phyloP scores from a whole-genome alignment of 2,329 filamentous ascomycete genomes.

The Talaromyces sp. region DNA sequence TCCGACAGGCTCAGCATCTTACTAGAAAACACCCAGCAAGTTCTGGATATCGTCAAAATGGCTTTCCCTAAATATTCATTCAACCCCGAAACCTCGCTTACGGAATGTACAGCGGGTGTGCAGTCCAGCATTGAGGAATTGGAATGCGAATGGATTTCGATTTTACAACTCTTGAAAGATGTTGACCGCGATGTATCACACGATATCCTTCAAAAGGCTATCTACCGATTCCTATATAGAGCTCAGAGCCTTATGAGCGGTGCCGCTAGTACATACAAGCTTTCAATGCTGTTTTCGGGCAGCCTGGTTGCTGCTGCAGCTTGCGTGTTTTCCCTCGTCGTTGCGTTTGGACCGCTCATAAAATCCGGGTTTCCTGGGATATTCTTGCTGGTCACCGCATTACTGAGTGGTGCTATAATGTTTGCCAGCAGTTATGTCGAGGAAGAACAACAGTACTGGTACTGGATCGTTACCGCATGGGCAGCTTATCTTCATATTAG shows the following conservation, averaged over 20 bases:
- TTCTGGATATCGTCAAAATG: conserved; percentile 69
- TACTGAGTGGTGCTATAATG: conserved; percentile 80
- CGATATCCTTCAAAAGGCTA: conserved; percentile 17
- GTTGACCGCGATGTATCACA: conserved; percentile 7
- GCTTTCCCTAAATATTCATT: conserved; percentile 59
- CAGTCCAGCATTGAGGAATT: conserved; percentile 49
- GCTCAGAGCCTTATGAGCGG: conserved; percentile 79
- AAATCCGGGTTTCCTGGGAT: conserved; percentile 21
- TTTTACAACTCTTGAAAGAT: conserved; percentile 17
- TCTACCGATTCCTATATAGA: conserved; percentile 56
- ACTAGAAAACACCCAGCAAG: conserved; percentile 72
- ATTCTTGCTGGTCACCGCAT: conserved; percentile 47
- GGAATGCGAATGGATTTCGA: conserved; percentile 62
- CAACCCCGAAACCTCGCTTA: conserved; percentile 18
- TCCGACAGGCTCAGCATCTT: conserved; percentile 62
- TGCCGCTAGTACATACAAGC: conserved; percentile 88
- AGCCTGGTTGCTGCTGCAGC: conserved; percentile 37
- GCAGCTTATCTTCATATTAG: conserved; percentile 44
- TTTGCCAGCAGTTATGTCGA: conserved; percentile 97
- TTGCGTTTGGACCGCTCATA: conserved; percentile 23
- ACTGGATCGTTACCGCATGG: conserved; percentile 64
- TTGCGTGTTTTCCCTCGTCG: conserved; percentile 31
- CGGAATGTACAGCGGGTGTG: conserved; percentile 18
- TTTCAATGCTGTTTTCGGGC: conserved; percentile 44
- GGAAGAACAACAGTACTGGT: conserved; percentile 99